Percentiles rank a stretch among this genome's conserved stretches.
Conservation (phyloP, 2,329 filamentous ascomycete species). For the Hypoxylon sp. region DNA sequence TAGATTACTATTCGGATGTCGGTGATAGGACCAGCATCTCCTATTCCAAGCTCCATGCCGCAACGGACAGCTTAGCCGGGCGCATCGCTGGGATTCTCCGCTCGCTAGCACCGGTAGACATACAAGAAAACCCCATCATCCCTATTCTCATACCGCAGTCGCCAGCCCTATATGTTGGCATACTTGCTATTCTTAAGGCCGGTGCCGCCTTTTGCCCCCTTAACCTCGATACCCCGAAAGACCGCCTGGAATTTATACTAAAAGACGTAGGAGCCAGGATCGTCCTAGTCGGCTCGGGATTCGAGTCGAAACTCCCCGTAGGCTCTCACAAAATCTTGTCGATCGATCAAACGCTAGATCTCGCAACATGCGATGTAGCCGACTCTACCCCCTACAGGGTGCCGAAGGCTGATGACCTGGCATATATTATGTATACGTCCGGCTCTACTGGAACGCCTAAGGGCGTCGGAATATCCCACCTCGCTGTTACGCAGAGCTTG, state of each 20-base stretch:
- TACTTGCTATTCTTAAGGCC: constrained; percentile 83
- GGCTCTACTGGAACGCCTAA: constrained; percentile 92
- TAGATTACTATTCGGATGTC: constrained; percentile 73
- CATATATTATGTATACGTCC: constrained; percentile 95
- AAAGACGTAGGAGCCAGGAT: constrained; percentile 80
- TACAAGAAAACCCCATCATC: constrained; percentile 66
- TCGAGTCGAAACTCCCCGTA: constrained; percentile 59
- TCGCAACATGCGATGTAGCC: not conserved
- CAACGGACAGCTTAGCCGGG: constrained; percentile 69
- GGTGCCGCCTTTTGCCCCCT: constrained; percentile 90
- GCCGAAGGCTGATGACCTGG: constrained; percentile 63
- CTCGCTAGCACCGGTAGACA: constrained; percentile 36
- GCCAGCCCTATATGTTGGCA: constrained; percentile 81
- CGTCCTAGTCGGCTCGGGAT: constrained; percentile 73
- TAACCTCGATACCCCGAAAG: constrained; percentile 80
- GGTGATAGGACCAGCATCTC: constrained; percentile 65
- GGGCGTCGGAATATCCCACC: constrained; percentile 86
- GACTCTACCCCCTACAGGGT: constrained; percentile 16
- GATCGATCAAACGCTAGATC: constrained; percentile 52
- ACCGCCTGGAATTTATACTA: constrained; percentile 84
- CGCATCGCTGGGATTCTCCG: constrained; percentile 60
- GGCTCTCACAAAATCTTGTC: constrained; percentile 56
- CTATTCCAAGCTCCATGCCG: constrained; percentile 73
- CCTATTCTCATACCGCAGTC: constrained; percentile 85
- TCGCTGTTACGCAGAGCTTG: constrained; percentile 83